These are phyloP conservation scores for Phialemoniopsis sp. DNA, from an alignment of 2,329 filamentous ascomycete genomes.

Conservation along the genomic window DNA sequence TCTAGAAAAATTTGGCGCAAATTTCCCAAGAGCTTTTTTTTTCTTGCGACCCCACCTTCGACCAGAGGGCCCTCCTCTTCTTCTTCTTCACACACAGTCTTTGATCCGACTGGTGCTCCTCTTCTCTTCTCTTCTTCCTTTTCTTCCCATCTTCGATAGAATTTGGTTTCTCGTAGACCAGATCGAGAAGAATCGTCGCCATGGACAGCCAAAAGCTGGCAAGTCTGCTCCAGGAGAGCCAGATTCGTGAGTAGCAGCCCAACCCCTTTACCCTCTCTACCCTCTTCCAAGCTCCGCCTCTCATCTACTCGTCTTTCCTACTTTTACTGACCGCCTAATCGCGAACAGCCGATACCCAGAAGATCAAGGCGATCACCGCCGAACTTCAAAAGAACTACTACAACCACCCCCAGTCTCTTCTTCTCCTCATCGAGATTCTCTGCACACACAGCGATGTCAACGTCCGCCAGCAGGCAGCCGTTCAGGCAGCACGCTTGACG, in stretches of 20 bases:
- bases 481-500: slow-evolving; percentile 81
- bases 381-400: slow-evolving; percentile 94
- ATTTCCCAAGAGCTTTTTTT: no score
- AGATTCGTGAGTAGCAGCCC: slow-evolving; percentile 66
- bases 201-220: slow-evolving; percentile 86
- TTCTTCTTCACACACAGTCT: no score
- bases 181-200: slow-evolving; percentile 4
- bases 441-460: slow-evolving; percentile 69
- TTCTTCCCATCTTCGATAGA: no score
- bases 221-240: slow-evolving; percentile 79
- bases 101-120: no score
- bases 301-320: slow-evolving; percentile 4
- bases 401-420: slow-evolving; percentile 75
- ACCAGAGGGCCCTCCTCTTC: no score
- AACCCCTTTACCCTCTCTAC: slow-evolving; percentile 4
- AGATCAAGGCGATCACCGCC: slow-evolving; percentile 84
- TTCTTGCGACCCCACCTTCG: no score
- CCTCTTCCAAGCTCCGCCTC: slow-evolving; percentile 7
- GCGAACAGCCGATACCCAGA: slow-evolving; percentile 73
- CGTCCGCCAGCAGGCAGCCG: slow-evolving; percentile 84
- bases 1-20: no score
- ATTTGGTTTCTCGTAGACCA: background rate
- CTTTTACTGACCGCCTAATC: slow-evolving; percentile 24
- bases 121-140: no score
- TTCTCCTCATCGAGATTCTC: slow-evolving; percentile 83